phyloP scores from a whole-genome alignment of 2,329 filamentous ascomycete species.

The Clarireedia paspali region DNA sequence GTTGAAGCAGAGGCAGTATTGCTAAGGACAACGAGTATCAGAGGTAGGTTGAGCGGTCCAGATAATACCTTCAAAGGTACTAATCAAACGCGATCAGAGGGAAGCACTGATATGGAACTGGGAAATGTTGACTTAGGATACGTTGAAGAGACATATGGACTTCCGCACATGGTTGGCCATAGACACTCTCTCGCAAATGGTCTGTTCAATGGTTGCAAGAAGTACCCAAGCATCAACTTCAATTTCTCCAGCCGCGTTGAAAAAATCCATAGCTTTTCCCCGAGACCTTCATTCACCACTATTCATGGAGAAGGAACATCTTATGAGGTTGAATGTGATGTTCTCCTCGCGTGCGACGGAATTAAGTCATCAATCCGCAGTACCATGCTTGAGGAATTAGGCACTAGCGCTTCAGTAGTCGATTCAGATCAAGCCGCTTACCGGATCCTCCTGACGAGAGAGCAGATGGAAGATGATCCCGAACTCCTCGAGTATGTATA shows the following conservation, averaged over 20 bases:
- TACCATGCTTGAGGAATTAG: conserved; percentile 46
- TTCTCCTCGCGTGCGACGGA: conserved; percentile 47
- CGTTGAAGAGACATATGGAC: conserved; percentile 53
- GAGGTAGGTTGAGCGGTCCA: conserved; percentile 38
- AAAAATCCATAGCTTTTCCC: conserved; percentile 49
- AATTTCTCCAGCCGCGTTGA: conserved; percentile 54
- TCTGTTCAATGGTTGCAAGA: conserved; percentile 63
- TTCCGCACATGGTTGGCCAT: conserved; percentile 64
- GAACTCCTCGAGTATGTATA: conserved; percentile 38
- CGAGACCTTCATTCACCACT: conserved; percentile 52
- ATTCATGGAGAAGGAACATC: conserved; percentile 46
- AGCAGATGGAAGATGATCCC: conserved; percentile 58
- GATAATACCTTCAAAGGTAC: not conserved
- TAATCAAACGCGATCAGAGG: conserved; percentile 40
- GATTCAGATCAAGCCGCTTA: conserved; percentile 73
- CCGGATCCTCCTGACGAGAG: conserved; percentile 65
- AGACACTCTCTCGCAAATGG: conserved; percentile 62
- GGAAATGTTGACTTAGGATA: conserved; percentile 63
- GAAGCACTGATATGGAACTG: conserved; percentile 60
- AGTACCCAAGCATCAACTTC: conserved; percentile 57
- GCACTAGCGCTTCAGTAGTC: conserved; percentile 40
- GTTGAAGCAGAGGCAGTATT: conserved; percentile 66
- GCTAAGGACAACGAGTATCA: conserved; percentile 64
- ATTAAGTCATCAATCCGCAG: conserved; percentile 45
- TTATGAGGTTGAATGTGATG: conserved; percentile 41